A percentile compares a stretch with the other conserved stretches of the same genome.
Conservation (phyloP, 768 basidiomycete genomes). For the Suillus weaverae region DNA sequence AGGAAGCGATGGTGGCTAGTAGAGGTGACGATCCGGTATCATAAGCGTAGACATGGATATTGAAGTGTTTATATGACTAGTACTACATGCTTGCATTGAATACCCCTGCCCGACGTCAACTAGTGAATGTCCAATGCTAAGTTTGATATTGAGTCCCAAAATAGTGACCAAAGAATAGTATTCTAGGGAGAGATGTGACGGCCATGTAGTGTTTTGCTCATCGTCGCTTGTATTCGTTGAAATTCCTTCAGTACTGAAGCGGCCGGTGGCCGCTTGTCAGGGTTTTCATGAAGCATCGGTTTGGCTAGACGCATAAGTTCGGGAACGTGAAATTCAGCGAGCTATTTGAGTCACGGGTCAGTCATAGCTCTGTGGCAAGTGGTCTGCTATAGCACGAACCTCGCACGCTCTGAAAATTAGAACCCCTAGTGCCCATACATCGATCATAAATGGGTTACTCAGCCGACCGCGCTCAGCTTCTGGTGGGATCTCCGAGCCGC, state of each 20-base stretch:
- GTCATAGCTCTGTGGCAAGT: constrained; percentile 4
- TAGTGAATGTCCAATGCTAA: constrained; percentile 5
- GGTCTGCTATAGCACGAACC: constrained; percentile 38
- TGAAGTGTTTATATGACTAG: background rate
- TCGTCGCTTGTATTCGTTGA: constrained; percentile 45
- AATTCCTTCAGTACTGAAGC: constrained; percentile 50
- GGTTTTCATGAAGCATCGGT: constrained; percentile 59
- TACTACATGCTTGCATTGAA: background rate
- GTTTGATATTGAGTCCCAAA: no score
- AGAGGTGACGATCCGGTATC: constrained; percentile 15
- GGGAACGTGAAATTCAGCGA: constrained; percentile 56
- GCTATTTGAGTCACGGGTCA: constrained; percentile 28
- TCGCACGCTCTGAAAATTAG: constrained; percentile 66
- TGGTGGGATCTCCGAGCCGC: constrained; percentile 69
- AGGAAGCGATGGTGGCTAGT: constrained; percentile 14
- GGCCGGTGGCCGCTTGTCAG: constrained; percentile 53
- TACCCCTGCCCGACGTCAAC: background rate
- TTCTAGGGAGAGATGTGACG: constrained; percentile 1
- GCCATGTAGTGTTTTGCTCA: constrained; percentile 37
- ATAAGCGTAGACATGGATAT: background rate
- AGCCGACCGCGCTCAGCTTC: constrained; percentile 57
- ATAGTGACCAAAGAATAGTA: background rate
- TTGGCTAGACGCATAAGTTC: constrained; percentile 56
- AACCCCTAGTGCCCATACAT: constrained; percentile 71
- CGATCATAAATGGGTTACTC: constrained; percentile 65